Base-by-base conservation (phyloP, 140 eudicot species). In the Stevia rebaudiana region DNA sequence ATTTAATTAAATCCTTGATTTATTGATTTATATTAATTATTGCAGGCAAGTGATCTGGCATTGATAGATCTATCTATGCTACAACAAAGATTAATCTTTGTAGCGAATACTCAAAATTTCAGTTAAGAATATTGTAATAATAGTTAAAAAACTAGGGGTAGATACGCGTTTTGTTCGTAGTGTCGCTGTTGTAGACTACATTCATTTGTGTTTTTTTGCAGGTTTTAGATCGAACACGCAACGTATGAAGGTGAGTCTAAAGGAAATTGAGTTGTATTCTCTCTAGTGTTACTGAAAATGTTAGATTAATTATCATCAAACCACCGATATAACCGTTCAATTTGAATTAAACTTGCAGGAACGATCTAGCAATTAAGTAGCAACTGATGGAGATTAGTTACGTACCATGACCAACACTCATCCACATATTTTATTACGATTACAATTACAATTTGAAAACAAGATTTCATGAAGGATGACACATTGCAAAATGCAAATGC, bases 1-100 rank as follows among this genome's bases (percentile, higher is more conserved):
- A 25, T 22, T 40, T 52, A 21, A 9, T n/a, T 40, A 1, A 3
- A 1, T n/a, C 15, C 17, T 25, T 23, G 48, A 28, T 17, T 7
- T 30, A 11, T 15, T 40, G 49, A 24, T 12, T 62, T 21, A 28
- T 18, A 48, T 10, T 55, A 33, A 24, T 63, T 28, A 3, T 57
- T 80, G 60, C 87, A 81, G 91, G 80, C 33, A 18, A 61, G 33
- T 53, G 72, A 75, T 49, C 37, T 33, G 12, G 48, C 72, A 18
- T 35, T 67, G 48, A 51, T 72, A 61, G 76, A 78, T 78, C 65
- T 36, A 50, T 64, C 74, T 22, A 47, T 23, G 75, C 73, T 84
- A 63, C 79, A 81, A 66, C 67, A 81, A 44, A 75, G 65, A 62
- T 69, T 84, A 63, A 40, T 55, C 8, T 50, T 22, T n/a, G 39